A percentile compares a stretch with the other conserved stretches of the same genome.
Conservation (phyloP, 768 basidiomycete genomes). For the Favolaschia claudopus region DNA sequence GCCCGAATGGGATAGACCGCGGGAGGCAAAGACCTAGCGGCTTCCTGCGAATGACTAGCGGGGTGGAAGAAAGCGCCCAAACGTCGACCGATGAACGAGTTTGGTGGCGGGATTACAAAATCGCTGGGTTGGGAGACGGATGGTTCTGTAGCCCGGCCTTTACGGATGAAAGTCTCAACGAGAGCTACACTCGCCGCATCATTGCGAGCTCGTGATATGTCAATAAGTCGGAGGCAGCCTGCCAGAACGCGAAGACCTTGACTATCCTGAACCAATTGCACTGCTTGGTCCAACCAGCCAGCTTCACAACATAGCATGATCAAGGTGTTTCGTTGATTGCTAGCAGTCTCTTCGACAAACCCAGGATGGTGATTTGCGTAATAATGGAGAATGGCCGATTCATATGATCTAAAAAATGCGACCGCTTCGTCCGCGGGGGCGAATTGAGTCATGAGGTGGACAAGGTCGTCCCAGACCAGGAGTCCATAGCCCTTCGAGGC, state of each 20-base stretch:
- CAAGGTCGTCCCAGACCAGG: constrained; percentile 24
- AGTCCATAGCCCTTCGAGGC: constrained; percentile 21
- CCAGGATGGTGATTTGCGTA: constrained; percentile 11
- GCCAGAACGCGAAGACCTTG: not conserved
- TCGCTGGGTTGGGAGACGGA: no score
- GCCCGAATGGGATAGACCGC: constrained; percentile 10
- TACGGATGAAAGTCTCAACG: not conserved
- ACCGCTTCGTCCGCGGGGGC: constrained; percentile 1
- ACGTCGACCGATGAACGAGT: not conserved
- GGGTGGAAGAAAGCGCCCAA: not conserved
- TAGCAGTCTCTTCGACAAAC: constrained; percentile 1
- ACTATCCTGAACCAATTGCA: constrained; percentile 14
- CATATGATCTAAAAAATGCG: constrained; percentile 16
- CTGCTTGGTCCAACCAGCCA: constrained; percentile 25
- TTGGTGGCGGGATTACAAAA: no score
- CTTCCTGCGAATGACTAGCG: not conserved
- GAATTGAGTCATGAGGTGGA: constrained; percentile 12
- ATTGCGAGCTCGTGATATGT: not conserved
- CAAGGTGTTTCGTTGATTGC: constrained; percentile 15
- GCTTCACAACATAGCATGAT: constrained; percentile 22
- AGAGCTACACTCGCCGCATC: not conserved
- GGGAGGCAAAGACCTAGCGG: not conserved
- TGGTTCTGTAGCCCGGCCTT: not conserved
- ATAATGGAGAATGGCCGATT: constrained; percentile 13
- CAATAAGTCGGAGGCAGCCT: constrained; percentile 2